phyloP scores from a whole-genome alignment of 2,329 filamentous ascomycete species.

The Aspergillus texensis region DNA sequence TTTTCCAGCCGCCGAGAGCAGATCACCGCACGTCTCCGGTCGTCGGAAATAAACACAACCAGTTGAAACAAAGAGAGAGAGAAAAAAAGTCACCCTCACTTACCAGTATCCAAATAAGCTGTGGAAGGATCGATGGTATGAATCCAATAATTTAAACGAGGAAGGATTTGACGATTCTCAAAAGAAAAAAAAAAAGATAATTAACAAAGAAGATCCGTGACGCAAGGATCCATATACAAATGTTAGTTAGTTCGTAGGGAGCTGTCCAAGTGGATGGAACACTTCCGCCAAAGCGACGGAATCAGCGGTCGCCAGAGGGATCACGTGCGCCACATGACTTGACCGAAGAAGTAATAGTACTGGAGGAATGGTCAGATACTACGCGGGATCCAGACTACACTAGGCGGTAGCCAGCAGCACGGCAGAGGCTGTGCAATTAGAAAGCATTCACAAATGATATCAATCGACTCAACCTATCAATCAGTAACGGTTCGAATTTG shows the following conservation, averaged over 20 bases:
- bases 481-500: neutral
- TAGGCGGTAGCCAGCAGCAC: neutral
- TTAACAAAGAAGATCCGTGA: neutral
- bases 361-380: constrained; percentile 4
- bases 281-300: neutral
- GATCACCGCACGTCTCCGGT: constrained; percentile 23
- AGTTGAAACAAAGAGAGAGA: neutral
- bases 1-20: constrained; percentile 13
- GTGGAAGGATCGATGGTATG: neutral
- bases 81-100: neutral
- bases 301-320: neutral
- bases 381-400: neutral
- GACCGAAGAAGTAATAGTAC: neutral
- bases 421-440: constrained; percentile 1
- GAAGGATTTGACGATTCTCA: neutral
- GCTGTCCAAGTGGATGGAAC: constrained; percentile 2
- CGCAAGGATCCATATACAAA: neutral
- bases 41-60: constrained; percentile 10
- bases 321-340: constrained; percentile 7
- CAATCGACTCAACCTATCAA: neutral
- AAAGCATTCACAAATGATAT: neutral
- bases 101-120: neutral
- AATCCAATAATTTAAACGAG: neutral
- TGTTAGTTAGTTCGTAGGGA: neutral
- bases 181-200: too few relatives aligned